Percentiles rank a stretch among this genome's conserved stretches.
These are phyloP conservation scores for Metschnikowia hibisci DNA, from an alignment of 805 yeast genomes.

Conservation along the genomic window DNA sequence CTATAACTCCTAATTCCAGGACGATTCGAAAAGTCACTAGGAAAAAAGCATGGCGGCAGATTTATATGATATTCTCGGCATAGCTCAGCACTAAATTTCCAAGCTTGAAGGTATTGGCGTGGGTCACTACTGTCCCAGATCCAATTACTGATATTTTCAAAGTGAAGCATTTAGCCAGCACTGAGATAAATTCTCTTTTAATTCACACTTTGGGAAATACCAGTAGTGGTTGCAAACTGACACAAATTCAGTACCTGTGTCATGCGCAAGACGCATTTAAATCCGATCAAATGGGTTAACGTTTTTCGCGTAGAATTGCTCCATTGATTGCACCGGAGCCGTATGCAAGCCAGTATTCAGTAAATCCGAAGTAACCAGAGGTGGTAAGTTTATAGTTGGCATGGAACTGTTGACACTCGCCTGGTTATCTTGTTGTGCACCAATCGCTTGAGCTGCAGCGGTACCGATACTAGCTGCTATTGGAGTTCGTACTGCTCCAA, in stretches of 20 bases:
- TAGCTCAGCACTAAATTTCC: slow-evolving; percentile 12
- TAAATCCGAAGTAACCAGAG: slow-evolving; percentile 15
- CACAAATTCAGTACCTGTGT: slow-evolving; percentile 1
- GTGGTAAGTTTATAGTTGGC: slow-evolving; percentile 12
- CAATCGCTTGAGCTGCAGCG: slow-evolving; percentile 18
- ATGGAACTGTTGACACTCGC: background rate
- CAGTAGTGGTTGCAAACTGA: background rate
- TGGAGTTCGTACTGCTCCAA: slow-evolving; percentile 14
- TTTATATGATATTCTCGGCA: slow-evolving; percentile 12
- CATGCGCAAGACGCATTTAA: slow-evolving; percentile 3
- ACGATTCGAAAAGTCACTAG: slow-evolving; percentile 10
- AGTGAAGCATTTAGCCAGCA: no score
- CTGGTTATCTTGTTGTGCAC: slow-evolving; percentile 13
- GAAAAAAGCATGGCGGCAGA: slow-evolving; percentile 13
- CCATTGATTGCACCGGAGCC: slow-evolving; percentile 20
- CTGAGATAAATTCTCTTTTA: no score
- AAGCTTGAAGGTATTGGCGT: slow-evolving; percentile 9
- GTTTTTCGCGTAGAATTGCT: slow-evolving; percentile 17
- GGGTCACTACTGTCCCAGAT: background rate
- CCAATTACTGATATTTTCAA: background rate
- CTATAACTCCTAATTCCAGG: slow-evolving; percentile 6
- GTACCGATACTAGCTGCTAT: slow-evolving; percentile 17
- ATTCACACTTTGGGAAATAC: background rate
- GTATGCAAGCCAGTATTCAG: slow-evolving; percentile 15
- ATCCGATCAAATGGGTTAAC: slow-evolving; percentile 17